Conservation (phyloP, 1,139 yeast species). For the Hemisphaericaspora xylofermentans region DNA sequence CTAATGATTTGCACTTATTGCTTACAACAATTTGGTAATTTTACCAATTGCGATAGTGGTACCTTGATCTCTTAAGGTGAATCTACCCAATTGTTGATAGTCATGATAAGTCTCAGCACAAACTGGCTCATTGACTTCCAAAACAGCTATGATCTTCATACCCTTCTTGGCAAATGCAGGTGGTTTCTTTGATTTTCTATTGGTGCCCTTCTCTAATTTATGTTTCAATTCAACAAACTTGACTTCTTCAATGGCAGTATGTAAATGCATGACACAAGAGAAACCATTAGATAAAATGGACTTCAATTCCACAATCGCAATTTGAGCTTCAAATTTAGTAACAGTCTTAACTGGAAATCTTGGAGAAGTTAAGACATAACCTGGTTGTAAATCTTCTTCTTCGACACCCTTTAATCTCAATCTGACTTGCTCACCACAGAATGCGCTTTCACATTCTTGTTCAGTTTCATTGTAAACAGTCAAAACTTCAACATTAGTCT, state of each 20-base stretch:
- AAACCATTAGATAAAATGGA: slow-evolving; percentile 93
- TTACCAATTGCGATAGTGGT: slow-evolving; percentile 97
- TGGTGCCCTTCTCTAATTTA: slow-evolving; percentile 93
- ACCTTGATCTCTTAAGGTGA: slow-evolving; percentile 98
- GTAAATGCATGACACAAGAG: slow-evolving; percentile 98
- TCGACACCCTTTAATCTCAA: slow-evolving; percentile 91
- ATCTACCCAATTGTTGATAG: slow-evolving; percentile 95
- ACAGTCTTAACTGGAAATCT: slow-evolving; percentile 90
- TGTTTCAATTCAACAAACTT: slow-evolving; percentile 78
- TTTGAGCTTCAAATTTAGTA: slow-evolving; percentile 89
- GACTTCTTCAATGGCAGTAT: slow-evolving; percentile 97
- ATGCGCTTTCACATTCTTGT: slow-evolving; percentile 86
- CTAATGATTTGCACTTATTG: neutral
- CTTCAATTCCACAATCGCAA: slow-evolving; percentile 94
- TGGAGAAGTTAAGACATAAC: slow-evolving; percentile 85
- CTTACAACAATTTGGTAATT: slow-evolving; percentile 66
- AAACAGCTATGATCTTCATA: slow-evolving; percentile 92
- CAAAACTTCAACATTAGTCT: slow-evolving; percentile 74
- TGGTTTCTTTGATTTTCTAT: slow-evolving; percentile 92
- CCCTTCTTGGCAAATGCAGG: slow-evolving; percentile 99
- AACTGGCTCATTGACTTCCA: slow-evolving; percentile 81
- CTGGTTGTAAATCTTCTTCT: slow-evolving; percentile 91
- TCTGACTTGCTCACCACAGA: slow-evolving; percentile 96
- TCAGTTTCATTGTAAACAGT: slow-evolving; percentile 93
- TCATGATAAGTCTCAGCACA: slow-evolving; percentile 92